A percentile compares a stretch with the other conserved stretches of the same genome.
Evolutionary conservation across 345 rosid genomes (phyloP).

Genomic region (Aurinia saxatilis): DNA sequence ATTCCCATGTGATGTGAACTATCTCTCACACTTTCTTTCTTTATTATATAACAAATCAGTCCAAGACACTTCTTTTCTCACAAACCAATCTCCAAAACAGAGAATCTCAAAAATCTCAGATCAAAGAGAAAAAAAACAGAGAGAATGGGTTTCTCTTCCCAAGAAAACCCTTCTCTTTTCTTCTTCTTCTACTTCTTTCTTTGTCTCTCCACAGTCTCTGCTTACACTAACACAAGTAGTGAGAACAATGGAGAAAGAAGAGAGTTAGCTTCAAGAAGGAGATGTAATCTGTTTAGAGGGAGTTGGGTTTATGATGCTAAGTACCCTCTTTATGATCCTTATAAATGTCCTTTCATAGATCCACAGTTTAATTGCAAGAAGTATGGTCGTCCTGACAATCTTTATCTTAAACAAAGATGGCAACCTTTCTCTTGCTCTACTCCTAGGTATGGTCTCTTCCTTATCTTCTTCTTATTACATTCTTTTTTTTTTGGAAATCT

Average conservation of each 20-base stretch:
- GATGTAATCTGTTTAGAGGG: conserved; percentile 61
- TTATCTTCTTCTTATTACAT: background rate
- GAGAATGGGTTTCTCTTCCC: conserved; percentile 31
- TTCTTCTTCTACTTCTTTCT: conserved; percentile 8
- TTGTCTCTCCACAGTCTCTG: conserved; percentile 19
- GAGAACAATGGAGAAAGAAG: conserved; percentile 5
- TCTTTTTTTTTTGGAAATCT: conserved; percentile 4
- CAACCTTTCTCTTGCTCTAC: conserved; percentile 57
- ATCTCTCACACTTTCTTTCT: conserved; percentile 12
- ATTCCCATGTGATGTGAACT: conserved; percentile 28
- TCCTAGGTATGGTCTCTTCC: conserved; percentile 43
- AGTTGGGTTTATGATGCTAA: conserved; percentile 62
- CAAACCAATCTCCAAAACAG: conserved; percentile 14
- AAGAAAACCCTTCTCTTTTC: conserved; percentile 14
- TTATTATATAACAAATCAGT: conserved; percentile 16
- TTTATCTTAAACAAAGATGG: conserved; percentile 72
- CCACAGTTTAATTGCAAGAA: conserved; percentile 75
- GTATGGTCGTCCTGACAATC: conserved; percentile 73
- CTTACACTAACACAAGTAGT: conserved; percentile 11
- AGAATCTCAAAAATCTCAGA: too few relatives aligned
- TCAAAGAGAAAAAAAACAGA: background rate
- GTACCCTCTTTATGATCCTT: conserved; percentile 64
- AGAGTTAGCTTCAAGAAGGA: conserved; percentile 22
- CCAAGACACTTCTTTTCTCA: conserved; percentile 21
- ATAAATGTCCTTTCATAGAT: conserved; percentile 61